These are phyloP conservation scores for Pseudocercospora macadamiae DNA, from an alignment of 2,329 filamentous ascomycete genomes.

Conservation along the genomic window DNA sequence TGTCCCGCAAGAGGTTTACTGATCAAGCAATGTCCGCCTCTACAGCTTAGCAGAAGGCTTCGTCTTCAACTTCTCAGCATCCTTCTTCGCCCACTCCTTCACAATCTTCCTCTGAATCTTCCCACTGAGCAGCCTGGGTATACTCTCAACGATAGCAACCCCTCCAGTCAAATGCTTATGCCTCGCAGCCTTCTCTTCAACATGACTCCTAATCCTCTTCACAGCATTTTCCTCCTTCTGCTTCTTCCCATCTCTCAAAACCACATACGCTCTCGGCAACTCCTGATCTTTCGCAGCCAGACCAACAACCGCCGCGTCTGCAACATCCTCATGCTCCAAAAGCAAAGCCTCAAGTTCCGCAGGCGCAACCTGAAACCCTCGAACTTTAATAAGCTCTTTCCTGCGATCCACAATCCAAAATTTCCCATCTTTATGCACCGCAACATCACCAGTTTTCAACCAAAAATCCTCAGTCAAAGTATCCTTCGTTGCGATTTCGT, in stretches of 20 bases:
- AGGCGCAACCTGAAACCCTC: constrained; percentile 38
- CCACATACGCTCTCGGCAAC: constrained; percentile 57
- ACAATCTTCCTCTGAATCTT: constrained; percentile 18
- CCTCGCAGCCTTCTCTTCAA: constrained; percentile 12
- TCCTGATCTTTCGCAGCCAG: constrained; percentile 54
- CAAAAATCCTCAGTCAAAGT: constrained; percentile 41
- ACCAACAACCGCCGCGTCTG: constrained; percentile 59
- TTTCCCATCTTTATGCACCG: constrained; percentile 32
- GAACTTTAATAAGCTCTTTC: constrained; percentile 47
- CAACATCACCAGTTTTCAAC: constrained; percentile 42
- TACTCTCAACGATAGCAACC: constrained; percentile 11
- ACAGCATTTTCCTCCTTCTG: constrained; percentile 31
- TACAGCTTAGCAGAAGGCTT: constrained; percentile 5
- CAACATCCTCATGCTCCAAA: constrained; percentile 55
- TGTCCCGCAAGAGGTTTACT: no score
- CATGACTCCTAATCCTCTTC: constrained; percentile 7
- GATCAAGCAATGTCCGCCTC: no score
- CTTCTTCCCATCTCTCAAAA: constrained; percentile 50
- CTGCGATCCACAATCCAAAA: constrained; percentile 42
- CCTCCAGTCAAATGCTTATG: constrained; percentile 16
- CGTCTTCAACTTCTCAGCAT: constrained; percentile 1
- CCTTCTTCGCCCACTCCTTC: constrained; percentile 19
- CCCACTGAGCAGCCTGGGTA: constrained; percentile 13
- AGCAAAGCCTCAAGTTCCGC: constrained; percentile 44
- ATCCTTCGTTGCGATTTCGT: constrained; percentile 46